phyloP scores from a whole-genome alignment of 176 grass and related monocot genomes.

The Cocos nucifera region DNA sequence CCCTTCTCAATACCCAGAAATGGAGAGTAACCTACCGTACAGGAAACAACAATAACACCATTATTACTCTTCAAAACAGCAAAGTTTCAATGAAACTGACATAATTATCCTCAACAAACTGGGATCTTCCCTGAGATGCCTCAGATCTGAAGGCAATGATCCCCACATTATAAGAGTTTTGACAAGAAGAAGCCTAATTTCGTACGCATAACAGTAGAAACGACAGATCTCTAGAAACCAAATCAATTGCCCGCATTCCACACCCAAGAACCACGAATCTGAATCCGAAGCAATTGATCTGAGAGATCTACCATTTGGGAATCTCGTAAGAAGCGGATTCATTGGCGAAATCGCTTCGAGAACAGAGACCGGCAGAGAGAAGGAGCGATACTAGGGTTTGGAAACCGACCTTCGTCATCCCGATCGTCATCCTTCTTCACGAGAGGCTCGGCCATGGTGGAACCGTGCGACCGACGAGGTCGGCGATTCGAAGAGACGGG shows the following conservation, averaged over 20 bases:
- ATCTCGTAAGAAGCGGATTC: constrained; percentile 8
- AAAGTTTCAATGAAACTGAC: not conserved
- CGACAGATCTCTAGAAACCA: too few relatives aligned
- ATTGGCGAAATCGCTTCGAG: constrained; percentile 7
- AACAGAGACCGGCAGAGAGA: not conserved
- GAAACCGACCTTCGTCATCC: constrained; percentile 84
- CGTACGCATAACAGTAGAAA: too few relatives aligned
- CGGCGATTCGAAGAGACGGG: not conserved
- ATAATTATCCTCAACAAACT: constrained; percentile 1
- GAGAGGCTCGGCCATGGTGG: constrained; percentile 78
- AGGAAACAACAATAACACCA: constrained; percentile 12
- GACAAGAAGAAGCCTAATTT: too few relatives aligned
- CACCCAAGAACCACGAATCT: too few relatives aligned
- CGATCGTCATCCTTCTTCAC: constrained; percentile 97
- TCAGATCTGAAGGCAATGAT: constrained; percentile 1
- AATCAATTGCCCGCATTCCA: too few relatives aligned
- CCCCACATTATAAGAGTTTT: too few relatives aligned
- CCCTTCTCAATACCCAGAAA: constrained; percentile 99
- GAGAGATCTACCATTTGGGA: not conserved
- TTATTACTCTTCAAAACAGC: not conserved
- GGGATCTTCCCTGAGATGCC: not conserved
- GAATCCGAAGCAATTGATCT: too few relatives aligned
- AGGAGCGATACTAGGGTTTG: not conserved
- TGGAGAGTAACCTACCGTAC: constrained; percentile 81
- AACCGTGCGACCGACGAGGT: constrained; percentile 27